Conservation (phyloP, 1,284 basidiomycete species). For the Naganishia liquefaciens region DNA sequence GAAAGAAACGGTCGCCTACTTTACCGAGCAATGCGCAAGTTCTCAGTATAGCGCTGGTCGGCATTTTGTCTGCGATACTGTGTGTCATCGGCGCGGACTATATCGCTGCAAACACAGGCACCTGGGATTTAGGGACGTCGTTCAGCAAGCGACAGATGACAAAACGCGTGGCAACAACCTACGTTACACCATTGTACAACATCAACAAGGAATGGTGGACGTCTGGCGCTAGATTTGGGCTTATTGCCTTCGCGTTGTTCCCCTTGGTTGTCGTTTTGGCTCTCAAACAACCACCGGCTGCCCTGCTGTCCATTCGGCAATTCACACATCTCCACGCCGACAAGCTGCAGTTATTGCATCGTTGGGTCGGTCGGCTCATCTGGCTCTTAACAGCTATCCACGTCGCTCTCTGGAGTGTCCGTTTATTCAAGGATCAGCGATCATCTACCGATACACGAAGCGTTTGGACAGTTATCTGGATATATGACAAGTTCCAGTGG, state of each 20-base stretch:
- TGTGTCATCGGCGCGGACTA: constrained; percentile 72
- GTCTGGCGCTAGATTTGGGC: constrained; percentile 68
- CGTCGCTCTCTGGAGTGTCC: constrained; percentile 72
- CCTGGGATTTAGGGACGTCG: constrained; percentile 55
- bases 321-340: constrained; percentile 73
- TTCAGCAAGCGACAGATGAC: constrained; percentile 37
- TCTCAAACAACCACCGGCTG: constrained; percentile 78
- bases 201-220: constrained; percentile 78
- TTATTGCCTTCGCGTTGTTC: constrained; percentile 74
- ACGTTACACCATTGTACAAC: constrained; percentile 58
- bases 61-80: constrained; percentile 57
- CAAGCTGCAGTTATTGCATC: constrained; percentile 71
- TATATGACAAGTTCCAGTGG: constrained; percentile 70
- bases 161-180: constrained; percentile 34
- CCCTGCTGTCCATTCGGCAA: constrained; percentile 70
- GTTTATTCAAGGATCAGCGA: constrained; percentile 63
- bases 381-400: constrained; percentile 71
- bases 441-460: constrained; percentile 58
- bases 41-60: constrained; percentile 57
- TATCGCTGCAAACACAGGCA: constrained; percentile 61
- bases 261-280: constrained; percentile 76
- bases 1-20: constrained; percentile 55
- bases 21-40: constrained; percentile 67
- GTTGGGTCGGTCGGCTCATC: constrained; percentile 70
- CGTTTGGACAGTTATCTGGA: constrained; percentile 66